phyloP scores from a whole-genome alignment of 768 basidiomycete species.

The Clathrus columnatus region DNA sequence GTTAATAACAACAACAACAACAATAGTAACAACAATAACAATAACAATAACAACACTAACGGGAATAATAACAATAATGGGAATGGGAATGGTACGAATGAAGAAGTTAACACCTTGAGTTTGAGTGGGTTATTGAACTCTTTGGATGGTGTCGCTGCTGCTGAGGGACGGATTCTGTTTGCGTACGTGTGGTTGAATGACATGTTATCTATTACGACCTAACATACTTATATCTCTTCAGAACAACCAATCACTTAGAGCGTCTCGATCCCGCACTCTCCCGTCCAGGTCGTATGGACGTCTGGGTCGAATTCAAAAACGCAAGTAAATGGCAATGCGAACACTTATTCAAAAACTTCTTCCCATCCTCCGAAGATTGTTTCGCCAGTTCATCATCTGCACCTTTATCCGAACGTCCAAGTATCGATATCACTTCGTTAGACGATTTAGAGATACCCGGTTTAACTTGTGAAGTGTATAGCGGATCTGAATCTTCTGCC shows the following conservation, averaged over 20 bases:
- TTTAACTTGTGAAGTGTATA: conserved; percentile 6
- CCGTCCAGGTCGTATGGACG: conserved; percentile 89
- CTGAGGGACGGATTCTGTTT: conserved; percentile 81
- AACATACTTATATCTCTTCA: conserved; percentile 20
- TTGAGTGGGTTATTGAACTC: conserved; percentile 78
- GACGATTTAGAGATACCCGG: conserved; percentile 12
- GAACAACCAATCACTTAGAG: conserved; percentile 88
- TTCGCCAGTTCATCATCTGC: conserved; percentile 17
- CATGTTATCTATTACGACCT: background rate
- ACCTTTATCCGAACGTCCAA: conserved; percentile 17
- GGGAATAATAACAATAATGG: conserved; percentile 28
- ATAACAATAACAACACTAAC: conserved; percentile 26
- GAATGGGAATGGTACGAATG: conserved; percentile 35
- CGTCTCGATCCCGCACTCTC: conserved; percentile 83
- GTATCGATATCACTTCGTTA: background rate
- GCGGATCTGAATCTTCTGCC: background rate
- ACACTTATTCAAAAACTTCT: conserved; percentile 82
- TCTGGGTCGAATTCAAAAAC: conserved; percentile 87
- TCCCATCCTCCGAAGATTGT: conserved; percentile 59
- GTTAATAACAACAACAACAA: conserved; percentile 24
- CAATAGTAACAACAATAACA: conserved; percentile 25
- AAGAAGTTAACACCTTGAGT: conserved; percentile 73
- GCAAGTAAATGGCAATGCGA: conserved; percentile 82
- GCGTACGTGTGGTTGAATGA: conserved; percentile 51
- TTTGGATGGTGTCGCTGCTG: conserved; percentile 78